A percentile compares a stretch with the other conserved stretches of the same genome.
Evolutionary conservation across 2,329 filamentous ascomycete genomes (phyloP).

Genomic region (Colletotrichum endophyticum): DNA sequence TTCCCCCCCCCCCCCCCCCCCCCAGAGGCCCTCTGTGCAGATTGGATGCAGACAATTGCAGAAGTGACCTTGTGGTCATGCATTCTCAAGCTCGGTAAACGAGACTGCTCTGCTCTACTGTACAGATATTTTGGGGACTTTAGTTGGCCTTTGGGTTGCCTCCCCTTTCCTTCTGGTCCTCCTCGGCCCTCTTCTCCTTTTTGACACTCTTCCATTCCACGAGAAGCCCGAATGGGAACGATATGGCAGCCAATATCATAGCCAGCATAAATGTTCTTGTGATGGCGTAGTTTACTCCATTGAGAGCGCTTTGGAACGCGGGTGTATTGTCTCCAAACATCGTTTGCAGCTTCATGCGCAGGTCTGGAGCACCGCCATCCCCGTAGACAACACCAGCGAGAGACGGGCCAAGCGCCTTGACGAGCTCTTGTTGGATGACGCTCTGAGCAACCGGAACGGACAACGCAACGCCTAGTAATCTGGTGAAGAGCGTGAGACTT

Average conservation of each 20-base stretch:
- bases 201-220: slow-evolving; percentile 75
- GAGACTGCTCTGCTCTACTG: not conserved
- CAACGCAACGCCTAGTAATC: not conserved
- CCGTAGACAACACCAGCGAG: not conserved
- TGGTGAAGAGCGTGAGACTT: not conserved
- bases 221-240: slow-evolving; percentile 49
- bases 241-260: slow-evolving; percentile 46
- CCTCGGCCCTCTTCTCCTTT: not conserved
- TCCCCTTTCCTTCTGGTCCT: not conserved
- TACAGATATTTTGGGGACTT: not conserved
- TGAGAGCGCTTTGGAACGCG: not conserved
- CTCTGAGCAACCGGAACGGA: not conserved
- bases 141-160: not conserved
- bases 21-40: not conserved
- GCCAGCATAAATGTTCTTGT: not conserved
- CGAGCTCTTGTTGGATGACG: not conserved
- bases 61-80: not conserved
- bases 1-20: not conserved
- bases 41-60: not conserved
- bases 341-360: not conserved
- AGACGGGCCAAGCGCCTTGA: not conserved
- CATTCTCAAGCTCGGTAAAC: not conserved
- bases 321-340: not conserved
- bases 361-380: not conserved
- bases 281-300: not conserved